phyloP scores from a whole-genome alignment of 148 eudicot species.

The Amaranthus hypochondriacus region DNA sequence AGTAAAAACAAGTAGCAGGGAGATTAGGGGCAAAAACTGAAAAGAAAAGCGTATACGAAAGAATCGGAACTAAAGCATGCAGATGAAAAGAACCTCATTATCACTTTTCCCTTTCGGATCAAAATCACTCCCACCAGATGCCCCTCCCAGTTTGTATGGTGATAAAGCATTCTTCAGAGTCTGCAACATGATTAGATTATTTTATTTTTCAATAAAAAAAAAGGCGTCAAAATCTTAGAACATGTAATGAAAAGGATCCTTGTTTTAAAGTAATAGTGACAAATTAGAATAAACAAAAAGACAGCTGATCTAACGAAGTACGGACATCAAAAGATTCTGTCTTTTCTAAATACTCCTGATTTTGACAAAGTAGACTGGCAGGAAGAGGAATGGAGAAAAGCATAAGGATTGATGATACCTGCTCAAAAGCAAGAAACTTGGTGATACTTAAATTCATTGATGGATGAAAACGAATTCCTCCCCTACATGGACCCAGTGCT shows the following conservation, averaged over 20 bases:
- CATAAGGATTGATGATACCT: constrained; percentile 44
- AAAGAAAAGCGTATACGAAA: not conserved
- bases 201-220: no score
- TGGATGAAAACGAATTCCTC: constrained; percentile 95
- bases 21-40: not conserved
- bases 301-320: not conserved
- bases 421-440: constrained; percentile 91
- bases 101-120: constrained; percentile 97
- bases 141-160: constrained; percentile 95
- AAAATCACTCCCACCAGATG: constrained; percentile 99
- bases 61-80: constrained; percentile 1
- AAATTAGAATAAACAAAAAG: not conserved
- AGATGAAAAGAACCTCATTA: constrained; percentile 60
- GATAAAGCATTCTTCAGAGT: constrained; percentile 89
- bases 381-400: not conserved
- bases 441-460: constrained; percentile 89
- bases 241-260: not conserved
- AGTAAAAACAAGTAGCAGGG: not conserved
- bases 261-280: not conserved
- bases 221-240: not conserved
- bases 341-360: no score
- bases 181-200: constrained; percentile 33
- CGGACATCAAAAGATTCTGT: not conserved
- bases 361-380: not conserved
- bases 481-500: constrained; percentile 96